Conservation (phyloP, 306 rosid species). For the Carpinus viminea region DNA sequence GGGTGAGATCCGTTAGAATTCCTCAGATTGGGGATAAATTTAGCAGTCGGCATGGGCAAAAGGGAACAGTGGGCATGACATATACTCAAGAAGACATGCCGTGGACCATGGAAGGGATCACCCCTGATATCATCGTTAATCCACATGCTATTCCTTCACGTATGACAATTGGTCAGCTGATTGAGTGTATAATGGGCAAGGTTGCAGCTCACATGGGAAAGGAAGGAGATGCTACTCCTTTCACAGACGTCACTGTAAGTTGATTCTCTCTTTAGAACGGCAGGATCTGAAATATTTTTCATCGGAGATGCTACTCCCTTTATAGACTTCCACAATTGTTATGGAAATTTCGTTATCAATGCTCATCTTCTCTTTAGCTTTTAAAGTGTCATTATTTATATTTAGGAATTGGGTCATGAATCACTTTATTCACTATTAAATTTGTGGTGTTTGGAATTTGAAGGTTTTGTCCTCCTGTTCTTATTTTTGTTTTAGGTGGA, state of each 20-base stretch:
- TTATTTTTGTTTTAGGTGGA: slow-evolving; percentile 62
- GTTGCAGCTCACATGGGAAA: slow-evolving; percentile 99
- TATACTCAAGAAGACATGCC: slow-evolving; percentile 99
- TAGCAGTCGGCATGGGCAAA: slow-evolving; percentile 98
- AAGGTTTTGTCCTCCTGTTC: neutral
- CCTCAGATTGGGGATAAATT: slow-evolving; percentile 99
- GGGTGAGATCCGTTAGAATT: slow-evolving; percentile 95
- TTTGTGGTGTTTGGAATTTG: neutral
- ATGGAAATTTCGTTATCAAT: neutral
- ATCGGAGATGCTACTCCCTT: slow-evolving; percentile 4
- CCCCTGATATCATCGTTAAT: slow-evolving; percentile 96
- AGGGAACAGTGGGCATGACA: slow-evolving; percentile 98
- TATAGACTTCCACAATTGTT: slow-evolving; percentile 5
- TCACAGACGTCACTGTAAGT: slow-evolving; percentile 97
- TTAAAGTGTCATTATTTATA: neutral
- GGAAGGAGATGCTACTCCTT: slow-evolving; percentile 99
- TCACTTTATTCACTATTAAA: neutral
- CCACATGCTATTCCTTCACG: slow-evolving; percentile 99
- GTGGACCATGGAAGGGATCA: slow-evolving; percentile 98
- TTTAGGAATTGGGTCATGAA: neutral
- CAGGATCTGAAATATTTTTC: neutral
- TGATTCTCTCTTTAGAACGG: slow-evolving; percentile 4
- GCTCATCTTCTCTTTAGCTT: neutral
- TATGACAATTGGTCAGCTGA: slow-evolving; percentile 98
- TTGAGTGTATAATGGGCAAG: slow-evolving; percentile 99